phyloP scores from a whole-genome alignment of 1,284 basidiomycete genomes.

The Stygiomarasmius scandens region DNA sequence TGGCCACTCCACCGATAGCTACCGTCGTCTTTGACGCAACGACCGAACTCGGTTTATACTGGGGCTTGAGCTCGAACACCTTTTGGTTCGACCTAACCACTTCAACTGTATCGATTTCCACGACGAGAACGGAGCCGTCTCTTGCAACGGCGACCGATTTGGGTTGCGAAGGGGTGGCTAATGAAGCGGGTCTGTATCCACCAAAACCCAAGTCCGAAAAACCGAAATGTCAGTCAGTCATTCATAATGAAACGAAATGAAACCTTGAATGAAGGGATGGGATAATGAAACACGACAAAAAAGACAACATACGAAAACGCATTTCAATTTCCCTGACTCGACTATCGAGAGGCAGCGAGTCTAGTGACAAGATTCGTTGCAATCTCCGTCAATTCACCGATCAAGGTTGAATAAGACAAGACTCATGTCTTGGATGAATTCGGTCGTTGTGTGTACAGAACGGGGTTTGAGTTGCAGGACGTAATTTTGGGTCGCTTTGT shows the following conservation, averaged over 20 bases:
- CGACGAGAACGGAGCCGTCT: slow-evolving; percentile 76
- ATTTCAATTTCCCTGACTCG: slow-evolving; percentile 65
- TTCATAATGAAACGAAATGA: too few relatives aligned
- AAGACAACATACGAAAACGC: slow-evolving; percentile 58
- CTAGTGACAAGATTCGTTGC: slow-evolving; percentile 75
- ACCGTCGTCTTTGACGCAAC: slow-evolving; percentile 56
- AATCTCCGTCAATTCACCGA: slow-evolving; percentile 62
- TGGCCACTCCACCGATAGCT: slow-evolving; percentile 78
- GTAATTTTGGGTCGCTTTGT: slow-evolving; percentile 55
- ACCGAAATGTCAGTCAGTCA: not conserved
- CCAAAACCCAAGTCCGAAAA: not conserved
- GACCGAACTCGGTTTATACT: slow-evolving; percentile 60
- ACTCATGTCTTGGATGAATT: slow-evolving; percentile 92
- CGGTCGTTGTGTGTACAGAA: slow-evolving; percentile 41
- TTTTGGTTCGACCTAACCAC: slow-evolving; percentile 69
- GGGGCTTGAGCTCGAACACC: slow-evolving; percentile 55
- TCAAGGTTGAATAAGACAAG: slow-evolving; percentile 59
- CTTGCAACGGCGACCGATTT: slow-evolving; percentile 63
- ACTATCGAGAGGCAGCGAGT: slow-evolving; percentile 72
- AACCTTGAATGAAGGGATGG: slow-evolving; percentile 33
- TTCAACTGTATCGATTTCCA: slow-evolving; percentile 69
- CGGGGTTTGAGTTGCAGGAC: not conserved
- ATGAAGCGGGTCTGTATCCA: slow-evolving; percentile 45
- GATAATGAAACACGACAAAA: slow-evolving; percentile 41
- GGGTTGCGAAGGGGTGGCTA: slow-evolving; percentile 68